Percentiles rank a stretch among this genome's conserved stretches.
These are phyloP conservation scores for Aschersonia sp. DNA, from an alignment of 2,329 filamentous ascomycete genomes.

Conservation along the genomic window DNA sequence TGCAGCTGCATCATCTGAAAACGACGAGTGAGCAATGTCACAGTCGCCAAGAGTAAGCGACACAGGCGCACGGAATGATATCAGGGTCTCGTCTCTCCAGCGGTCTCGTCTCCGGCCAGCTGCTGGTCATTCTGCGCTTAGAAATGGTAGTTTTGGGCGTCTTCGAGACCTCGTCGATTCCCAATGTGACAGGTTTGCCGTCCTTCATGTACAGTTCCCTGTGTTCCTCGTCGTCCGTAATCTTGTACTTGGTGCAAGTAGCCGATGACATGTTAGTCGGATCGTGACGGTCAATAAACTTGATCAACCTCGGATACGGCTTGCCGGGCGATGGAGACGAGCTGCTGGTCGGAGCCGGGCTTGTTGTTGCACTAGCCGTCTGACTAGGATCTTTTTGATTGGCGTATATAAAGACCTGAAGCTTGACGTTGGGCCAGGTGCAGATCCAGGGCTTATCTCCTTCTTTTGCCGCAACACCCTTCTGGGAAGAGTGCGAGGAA, in stretches of 20 bases:
- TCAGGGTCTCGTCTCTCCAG: background rate
- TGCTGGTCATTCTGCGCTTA: background rate
- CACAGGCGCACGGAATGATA: background rate
- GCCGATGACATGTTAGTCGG: conserved; percentile 15
- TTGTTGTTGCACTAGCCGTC: conserved; percentile 14
- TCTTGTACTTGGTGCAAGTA: conserved; percentile 32
- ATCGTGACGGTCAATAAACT: conserved; percentile 34
- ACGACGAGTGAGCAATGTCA: background rate
- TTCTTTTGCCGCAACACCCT: conserved; percentile 15
- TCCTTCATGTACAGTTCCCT: conserved; percentile 17
- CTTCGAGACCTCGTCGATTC: conserved; percentile 23
- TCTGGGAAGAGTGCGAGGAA: background rate
- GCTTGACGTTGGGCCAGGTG: conserved; percentile 37
- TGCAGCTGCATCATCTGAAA: background rate
- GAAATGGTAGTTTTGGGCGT: background rate
- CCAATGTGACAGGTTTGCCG: conserved; percentile 25
- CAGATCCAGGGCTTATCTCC: conserved; percentile 45
- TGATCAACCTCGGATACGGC: conserved; percentile 36
- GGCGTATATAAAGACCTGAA: conserved; percentile 44
- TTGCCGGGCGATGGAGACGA: conserved; percentile 6
- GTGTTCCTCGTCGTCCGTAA: conserved; percentile 22
- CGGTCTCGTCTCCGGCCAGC: background rate
- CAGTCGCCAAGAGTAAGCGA: background rate
- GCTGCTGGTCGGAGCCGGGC: conserved; percentile 2
- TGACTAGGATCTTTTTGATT: conserved; percentile 24